Evolutionary conservation across 352 stramenopile species (phyloP), one percentile per base, ranked within the genome.

Genomic region (Pythium coloratum): DNA sequence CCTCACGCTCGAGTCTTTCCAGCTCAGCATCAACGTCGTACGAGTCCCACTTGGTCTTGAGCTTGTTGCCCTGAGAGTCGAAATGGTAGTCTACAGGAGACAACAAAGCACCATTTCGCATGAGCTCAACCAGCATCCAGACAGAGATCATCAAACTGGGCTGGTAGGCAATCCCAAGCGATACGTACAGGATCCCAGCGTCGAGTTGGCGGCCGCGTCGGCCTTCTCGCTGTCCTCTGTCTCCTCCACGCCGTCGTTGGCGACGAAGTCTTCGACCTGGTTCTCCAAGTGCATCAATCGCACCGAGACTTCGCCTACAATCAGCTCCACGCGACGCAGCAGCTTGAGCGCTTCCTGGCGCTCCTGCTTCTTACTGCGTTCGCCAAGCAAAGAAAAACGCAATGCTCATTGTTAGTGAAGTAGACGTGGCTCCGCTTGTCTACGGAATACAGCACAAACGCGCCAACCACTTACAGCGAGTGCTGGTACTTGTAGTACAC

Each of bases 31-130:
- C 86, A 12, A 91, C 84, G 54, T 95, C 77, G 65, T 90, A 95
- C 20, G 67, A 77, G 63, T 95, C 86, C 86, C 86, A 93, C 64
- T 95, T 93, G 32, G 84, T 93, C 71, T 91, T 92, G 62, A 95
- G 80, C 64, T 95, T 95, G 72, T 91, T 93, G 59, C 86, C 86
- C 5, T 91, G 56, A 32, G 84, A 95, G 67, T 95, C 84, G 33
- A 95, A 93, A 59, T 93, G 86, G 68, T 95, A 95, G 67, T 92
- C 86, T 95, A 63, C 6, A 32, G 10, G 44, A 13, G 14, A 12
- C 13, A 55, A 28, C 10, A 55, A 32, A 32, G 7, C 60, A 30
- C 40, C 14, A 65, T 18, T 24, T 3, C 55, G 26, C 16, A 33
- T 62, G n/a, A 32, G 12, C n/a, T 8, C 36, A 33, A 16, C 1